These are phyloP conservation scores for Tanacetum coccineum DNA, from an alignment of 129 eudicot species.

Conservation along the genomic window DNA sequence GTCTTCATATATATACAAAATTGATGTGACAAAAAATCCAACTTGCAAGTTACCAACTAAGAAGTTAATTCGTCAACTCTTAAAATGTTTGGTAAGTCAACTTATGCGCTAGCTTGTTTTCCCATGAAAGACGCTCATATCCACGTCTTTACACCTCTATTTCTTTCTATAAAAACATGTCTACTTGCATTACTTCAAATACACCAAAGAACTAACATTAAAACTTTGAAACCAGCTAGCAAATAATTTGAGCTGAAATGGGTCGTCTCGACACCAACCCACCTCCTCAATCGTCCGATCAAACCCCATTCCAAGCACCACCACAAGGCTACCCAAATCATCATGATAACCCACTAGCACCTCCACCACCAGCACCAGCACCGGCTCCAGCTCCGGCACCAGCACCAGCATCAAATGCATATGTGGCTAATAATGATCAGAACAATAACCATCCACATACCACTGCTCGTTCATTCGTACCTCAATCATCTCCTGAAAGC, in stretches of 20 bases:
- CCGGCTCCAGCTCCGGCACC: neutral
- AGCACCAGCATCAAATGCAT: neutral
- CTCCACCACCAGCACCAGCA: neutral
- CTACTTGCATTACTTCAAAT: neutral
- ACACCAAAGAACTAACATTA: neutral
- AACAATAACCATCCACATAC: neutral
- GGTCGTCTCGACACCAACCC: constrained; percentile 13
- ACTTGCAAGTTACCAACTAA: constrained; percentile 6
- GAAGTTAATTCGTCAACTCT: neutral
- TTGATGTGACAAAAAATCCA: neutral
- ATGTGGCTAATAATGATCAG: neutral
- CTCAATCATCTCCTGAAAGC: constrained; percentile 18
- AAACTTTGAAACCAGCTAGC: neutral
- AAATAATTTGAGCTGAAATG: constrained; percentile 4
- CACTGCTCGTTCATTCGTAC: constrained; percentile 23
- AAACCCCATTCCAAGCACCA: constrained; percentile 13
- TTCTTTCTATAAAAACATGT: constrained; percentile 5
- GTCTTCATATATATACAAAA: no score
- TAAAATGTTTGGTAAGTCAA: constrained; percentile 2
- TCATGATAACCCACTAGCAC: constrained; percentile 24
- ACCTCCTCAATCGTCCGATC: constrained; percentile 16
- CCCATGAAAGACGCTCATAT: constrained; percentile 4
- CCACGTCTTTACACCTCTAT: neutral
- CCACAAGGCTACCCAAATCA: constrained; percentile 32
- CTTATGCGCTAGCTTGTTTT: neutral